These are phyloP conservation scores for Aspergillus pseudonomiae DNA, from an alignment of 2,329 filamentous ascomycete genomes.

Conservation along the genomic window DNA sequence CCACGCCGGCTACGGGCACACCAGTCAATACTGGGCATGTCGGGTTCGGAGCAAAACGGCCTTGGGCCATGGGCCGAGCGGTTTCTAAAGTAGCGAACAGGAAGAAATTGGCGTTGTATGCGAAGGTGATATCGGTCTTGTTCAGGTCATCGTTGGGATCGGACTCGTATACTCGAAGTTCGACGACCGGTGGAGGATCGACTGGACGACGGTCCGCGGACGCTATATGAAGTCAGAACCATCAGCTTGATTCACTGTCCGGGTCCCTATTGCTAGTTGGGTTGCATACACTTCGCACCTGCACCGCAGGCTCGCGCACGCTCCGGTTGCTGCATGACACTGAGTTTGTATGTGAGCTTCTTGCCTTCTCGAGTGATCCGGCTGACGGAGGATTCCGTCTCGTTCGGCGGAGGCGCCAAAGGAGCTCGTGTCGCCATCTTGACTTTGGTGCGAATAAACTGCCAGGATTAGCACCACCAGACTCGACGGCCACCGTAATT, in stretches of 20 bases:
- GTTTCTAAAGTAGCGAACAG: slow-evolving; percentile 90
- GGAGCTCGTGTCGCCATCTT: slow-evolving; percentile 47
- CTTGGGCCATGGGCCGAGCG: slow-evolving; percentile 79
- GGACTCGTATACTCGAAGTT: slow-evolving; percentile 80
- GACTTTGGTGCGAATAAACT: neutral
- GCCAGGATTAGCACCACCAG: neutral
- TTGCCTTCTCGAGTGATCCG: slow-evolving; percentile 74
- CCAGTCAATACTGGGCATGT: slow-evolving; percentile 85
- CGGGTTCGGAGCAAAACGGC: slow-evolving; percentile 70
- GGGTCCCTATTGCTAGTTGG: slow-evolving; percentile 4
- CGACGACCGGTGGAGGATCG: slow-evolving; percentile 91
- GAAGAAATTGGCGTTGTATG: slow-evolving; percentile 97
- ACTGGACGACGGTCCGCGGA: slow-evolving; percentile 89
- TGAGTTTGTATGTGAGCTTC: slow-evolving; percentile 77
- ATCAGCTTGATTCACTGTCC: slow-evolving; percentile 11
- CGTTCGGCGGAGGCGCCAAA: slow-evolving; percentile 51
- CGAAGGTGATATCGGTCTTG: slow-evolving; percentile 76
- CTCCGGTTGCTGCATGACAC: slow-evolving; percentile 91
- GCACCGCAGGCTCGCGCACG: slow-evolving; percentile 93
- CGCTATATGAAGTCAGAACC: slow-evolving; percentile 51
- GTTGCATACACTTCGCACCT: slow-evolving; percentile 81
- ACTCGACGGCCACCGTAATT: neutral
- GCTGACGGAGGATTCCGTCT: slow-evolving; percentile 56
- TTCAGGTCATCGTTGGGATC: slow-evolving; percentile 57
- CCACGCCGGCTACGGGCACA: slow-evolving; percentile 92